Evolutionary conservation across 257 asterid genomes (phyloP).

Genomic region (Solanum gandarillasii): DNA sequence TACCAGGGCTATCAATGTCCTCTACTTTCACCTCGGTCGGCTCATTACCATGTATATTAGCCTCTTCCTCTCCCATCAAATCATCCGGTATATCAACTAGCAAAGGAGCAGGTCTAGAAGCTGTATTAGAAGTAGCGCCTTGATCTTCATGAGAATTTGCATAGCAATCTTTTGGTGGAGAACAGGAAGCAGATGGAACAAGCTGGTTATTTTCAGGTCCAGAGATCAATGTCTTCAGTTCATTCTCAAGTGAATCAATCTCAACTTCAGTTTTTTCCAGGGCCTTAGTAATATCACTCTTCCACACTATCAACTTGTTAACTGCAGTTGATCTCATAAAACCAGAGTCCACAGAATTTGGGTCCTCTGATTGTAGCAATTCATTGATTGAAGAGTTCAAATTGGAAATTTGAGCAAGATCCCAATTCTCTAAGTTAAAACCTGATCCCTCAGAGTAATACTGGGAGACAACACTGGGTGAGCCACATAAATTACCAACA

Average conservation of each 20-base stretch:
- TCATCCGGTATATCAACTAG: conserved; percentile 26
- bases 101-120: conserved; percentile 31
- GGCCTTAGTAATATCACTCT: conserved; percentile 54
- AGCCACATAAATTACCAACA: conserved; percentile 33
- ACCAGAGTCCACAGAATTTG: conserved; percentile 36
- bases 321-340: conserved; percentile 46
- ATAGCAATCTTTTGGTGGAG: conserved; percentile 27
- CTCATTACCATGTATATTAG: conserved; percentile 19
- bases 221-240: conserved; percentile 44
- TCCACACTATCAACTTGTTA: conserved; percentile 67
- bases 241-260: conserved; percentile 82
- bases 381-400: conserved; percentile 56
- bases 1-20: conserved; percentile 73
- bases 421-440: conserved; percentile 65
- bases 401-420: conserved; percentile 41
- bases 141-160: conserved; percentile 35
- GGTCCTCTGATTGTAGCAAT: conserved; percentile 49
- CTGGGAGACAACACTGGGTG: conserved; percentile 39
- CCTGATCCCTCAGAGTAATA: conserved; percentile 32
- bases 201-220: conserved; percentile 19
- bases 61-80: conserved; percentile 13
- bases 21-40: conserved; percentile 29
- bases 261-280: conserved; percentile 77
- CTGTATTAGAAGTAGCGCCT: conserved; percentile 27
- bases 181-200: conserved; percentile 32